These are phyloP conservation scores for Malassezia vespertilionis DNA, from an alignment of 1,284 basidiomycete genomes.

Conservation along the genomic window DNA sequence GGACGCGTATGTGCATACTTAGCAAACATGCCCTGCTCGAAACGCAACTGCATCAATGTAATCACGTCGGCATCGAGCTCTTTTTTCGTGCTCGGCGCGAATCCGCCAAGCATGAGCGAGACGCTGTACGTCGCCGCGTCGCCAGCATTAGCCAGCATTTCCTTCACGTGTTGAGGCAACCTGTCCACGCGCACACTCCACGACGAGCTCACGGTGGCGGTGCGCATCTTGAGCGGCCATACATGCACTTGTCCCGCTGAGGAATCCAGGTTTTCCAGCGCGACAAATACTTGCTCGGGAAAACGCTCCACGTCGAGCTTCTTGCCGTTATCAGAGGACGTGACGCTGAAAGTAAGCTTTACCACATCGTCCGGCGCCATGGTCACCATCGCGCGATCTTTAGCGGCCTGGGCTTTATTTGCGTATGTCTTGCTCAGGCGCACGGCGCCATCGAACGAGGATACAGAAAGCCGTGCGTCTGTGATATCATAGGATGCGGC, in stretches of 20 bases:
- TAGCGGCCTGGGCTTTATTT: not conserved
- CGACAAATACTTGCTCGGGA: conserved; percentile 15
- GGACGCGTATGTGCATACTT: not conserved
- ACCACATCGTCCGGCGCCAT: conserved; percentile 15
- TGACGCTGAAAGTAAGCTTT: conserved; percentile 2
- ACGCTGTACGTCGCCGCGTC: not conserved
- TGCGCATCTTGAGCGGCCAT: conserved; percentile 15
- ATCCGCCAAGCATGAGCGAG: conserved; percentile 8
- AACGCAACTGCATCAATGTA: conserved; percentile 5
- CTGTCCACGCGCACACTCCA: conserved; percentile 16
- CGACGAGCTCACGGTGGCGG: not conserved
- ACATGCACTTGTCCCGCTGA: not conserved
- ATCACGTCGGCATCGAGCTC: not conserved
- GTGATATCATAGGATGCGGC: conserved; percentile 7
- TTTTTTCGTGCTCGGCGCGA: not conserved
- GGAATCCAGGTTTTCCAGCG: conserved; percentile 1
- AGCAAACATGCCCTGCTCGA: not conserved
- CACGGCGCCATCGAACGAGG: conserved; percentile 14
- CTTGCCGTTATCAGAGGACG: not conserved
- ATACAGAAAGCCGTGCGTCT: conserved; percentile 4
- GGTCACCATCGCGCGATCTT: not conserved
- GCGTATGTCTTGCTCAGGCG: conserved; percentile 2
- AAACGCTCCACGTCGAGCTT: not conserved
- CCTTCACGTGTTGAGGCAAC: not conserved
- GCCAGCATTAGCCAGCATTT: not conserved